Evolutionary conservation across 352 stramenopile genomes (phyloP), one percentile per base, ranked within the genome.

Genomic region (Pythium monospermum): DNA sequence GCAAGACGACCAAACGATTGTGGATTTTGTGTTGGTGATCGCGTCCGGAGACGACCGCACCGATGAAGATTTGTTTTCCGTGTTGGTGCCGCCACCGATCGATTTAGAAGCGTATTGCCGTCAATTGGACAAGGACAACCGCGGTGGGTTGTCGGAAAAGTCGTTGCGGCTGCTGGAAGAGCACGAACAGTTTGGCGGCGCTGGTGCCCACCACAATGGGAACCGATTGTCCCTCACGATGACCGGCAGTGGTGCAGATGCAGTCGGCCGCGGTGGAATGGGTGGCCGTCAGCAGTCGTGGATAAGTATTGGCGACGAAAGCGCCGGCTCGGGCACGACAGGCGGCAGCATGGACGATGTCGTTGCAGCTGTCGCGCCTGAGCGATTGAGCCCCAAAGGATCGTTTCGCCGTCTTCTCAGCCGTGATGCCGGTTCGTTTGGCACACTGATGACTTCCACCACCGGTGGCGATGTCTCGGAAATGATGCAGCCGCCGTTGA

Each of bases 21-120:
- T 94, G 15, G 83, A 94, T 49, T 94, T 91, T 54, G 64, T 94
- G 19, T 53, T 94, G 4, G 76, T 94, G n/a, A 90, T 91, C 32
- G 80, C 83, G 0, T 91, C 83, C 1, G 83, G 83, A 6, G 81
- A 94, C 41, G 80, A 90, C 25, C 75, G 81, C 12, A 91, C 76
- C 2, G 83, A 94, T 48, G 83, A 94, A 68, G 83, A 94, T 54
- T 39, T 94, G 42, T 94, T 94, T 50, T 59, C 75, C 1, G 74
- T 87, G 35, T 53, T 94, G 4, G 80, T 91, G 5, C 83, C 83
- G 0, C 80, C 83, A 3, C 83, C 83, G 23, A 87, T 94, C 33
- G 83, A 94, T 57, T 49, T 94, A 26, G 78, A 89, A 33, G 83
- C 75, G 19, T 94, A 91, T 52, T 90, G 76, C 23, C 59, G 59